phyloP scores from a whole-genome alignment of 108 stramenopile genomes.

The Nannochloropsis granulata region DNA sequence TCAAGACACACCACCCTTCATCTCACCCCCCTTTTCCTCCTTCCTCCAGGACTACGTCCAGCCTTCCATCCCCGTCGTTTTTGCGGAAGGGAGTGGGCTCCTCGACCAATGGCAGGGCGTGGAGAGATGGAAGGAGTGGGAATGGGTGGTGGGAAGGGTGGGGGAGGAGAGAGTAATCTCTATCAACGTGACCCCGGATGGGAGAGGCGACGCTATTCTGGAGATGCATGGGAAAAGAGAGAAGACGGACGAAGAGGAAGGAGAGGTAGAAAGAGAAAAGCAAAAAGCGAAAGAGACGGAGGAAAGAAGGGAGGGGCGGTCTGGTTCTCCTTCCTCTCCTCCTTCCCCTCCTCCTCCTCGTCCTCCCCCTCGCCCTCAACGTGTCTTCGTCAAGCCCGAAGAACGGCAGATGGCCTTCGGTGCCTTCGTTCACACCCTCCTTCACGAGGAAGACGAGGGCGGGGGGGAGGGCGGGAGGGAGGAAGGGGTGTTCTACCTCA shows the following conservation, averaged over 20 bases:
- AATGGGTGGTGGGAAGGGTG: constrained; percentile 19
- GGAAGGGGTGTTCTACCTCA: constrained; percentile 51
- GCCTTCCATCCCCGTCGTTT: not conserved
- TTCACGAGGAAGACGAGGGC: not conserved
- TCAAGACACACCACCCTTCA: not conserved
- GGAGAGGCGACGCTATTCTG: constrained; percentile 57
- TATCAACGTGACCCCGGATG: constrained; percentile 79
- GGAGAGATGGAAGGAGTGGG: not conserved
- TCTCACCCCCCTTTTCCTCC: not conserved
- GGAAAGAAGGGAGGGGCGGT: not conserved
- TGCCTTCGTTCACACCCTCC: not conserved
- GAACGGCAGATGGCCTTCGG: constrained; percentile 50
- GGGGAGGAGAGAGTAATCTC: constrained; percentile 30
- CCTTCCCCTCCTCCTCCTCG: no score
- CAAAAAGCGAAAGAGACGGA: not conserved
- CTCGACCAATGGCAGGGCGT: not conserved
- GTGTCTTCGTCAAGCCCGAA: constrained; percentile 61
- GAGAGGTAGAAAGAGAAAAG: not conserved
- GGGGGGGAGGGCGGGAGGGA: not conserved
- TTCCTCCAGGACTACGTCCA: not conserved
- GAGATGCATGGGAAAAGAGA: not conserved
- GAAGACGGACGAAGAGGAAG: not conserved
- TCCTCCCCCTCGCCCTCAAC: not conserved
- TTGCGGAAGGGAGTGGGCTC: not conserved
- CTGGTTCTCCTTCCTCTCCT: not conserved